phyloP scores from a whole-genome alignment of 2,329 filamentous ascomycete species.

The Elsinoe batatas region DNA sequence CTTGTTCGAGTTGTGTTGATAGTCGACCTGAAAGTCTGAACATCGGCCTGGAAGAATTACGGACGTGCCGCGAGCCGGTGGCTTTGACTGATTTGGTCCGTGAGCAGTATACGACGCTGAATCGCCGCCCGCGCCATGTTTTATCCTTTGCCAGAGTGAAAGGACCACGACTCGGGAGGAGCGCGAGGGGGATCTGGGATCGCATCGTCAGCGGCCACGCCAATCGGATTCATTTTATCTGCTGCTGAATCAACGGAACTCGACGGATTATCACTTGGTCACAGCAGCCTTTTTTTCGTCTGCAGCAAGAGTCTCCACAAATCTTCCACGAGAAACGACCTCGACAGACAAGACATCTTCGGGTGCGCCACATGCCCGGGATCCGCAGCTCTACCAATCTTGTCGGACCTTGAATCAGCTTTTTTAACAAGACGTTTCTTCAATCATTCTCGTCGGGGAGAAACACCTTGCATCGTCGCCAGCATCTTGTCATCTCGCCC shows the following conservation, averaged over 20 bases:
- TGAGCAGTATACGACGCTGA: not conserved
- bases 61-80: not conserved
- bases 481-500: not conserved
- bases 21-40: not conserved
- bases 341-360: not conserved
- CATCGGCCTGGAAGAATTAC: not conserved
- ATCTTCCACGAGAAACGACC: too few species aligned
- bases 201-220: not conserved
- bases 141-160: not conserved
- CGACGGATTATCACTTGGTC: not conserved
- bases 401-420: not conserved
- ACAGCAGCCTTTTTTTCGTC: not conserved
- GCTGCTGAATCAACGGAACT: not conserved
- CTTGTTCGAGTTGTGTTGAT: not conserved
- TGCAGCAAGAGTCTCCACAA: not conserved
- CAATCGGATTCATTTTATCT: slow-evolving; percentile 1
- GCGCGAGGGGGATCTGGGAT: slow-evolving; percentile 6
- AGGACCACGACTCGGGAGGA: slow-evolving; percentile 3
- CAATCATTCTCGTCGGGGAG: too few species aligned
- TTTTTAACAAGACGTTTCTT: not conserved
- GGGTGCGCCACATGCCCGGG: slow-evolving; percentile 6
- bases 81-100: not conserved
- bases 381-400: slow-evolving; percentile 1
- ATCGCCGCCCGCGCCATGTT: slow-evolving; percentile 2
- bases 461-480: not conserved